Base-by-base conservation (phyloP, 345 rosid genomes). In the Triadica sebifera region DNA sequence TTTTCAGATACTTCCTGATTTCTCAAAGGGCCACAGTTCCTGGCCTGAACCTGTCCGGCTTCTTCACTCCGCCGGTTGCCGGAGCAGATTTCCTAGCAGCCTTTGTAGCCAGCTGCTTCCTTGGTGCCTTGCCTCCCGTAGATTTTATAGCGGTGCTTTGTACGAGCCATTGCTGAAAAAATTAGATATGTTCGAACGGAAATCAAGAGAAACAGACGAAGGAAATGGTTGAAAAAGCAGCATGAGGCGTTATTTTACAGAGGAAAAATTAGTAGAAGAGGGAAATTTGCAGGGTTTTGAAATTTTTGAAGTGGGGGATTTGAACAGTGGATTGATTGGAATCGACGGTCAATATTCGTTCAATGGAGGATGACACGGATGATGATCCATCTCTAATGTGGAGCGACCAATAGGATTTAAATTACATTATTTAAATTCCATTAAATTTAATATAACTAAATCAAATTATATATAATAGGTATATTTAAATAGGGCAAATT, bases 61-160 rank as follows among this genome's bases (percentile, higher is more conserved):
- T 74, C 77, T 74, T 74, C 58, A 74, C 77, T 17, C 77, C 77
- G 4, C 77, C 77, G 20, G 77, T 74, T 0, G 77, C 77, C n/a
- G 77, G 77, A 17, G 77, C 77, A 3, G 77, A 74, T 24, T 74
- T 74, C n/a, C 77, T 56, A 6, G 77, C 77, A 2, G 77, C 77
- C 77, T 74, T 74, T 0, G 77, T 74, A 6, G 77, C 77, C 19
- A 74, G 72, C 51, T 75, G 78, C 73, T 75, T 75, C 78, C 78
- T 75, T 3, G 78, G 78, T 4, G 78, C 78, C 73, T 75, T 75
- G 4, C 78, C 78, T 7, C 78, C 73, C 11, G 73, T 75, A n/a
- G 78, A 75, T 20, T 75, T 75, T 22, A 73, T 24, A 1, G 78
- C 78, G 5, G 78, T 75, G 78, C 50, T 75, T 75, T 1, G 78